A percentile compares a stretch with the other conserved stretches of the same genome.
Conservation (phyloP, 2,329 filamentous ascomycete genomes). For the Ceratocystis alfenasii region DNA sequence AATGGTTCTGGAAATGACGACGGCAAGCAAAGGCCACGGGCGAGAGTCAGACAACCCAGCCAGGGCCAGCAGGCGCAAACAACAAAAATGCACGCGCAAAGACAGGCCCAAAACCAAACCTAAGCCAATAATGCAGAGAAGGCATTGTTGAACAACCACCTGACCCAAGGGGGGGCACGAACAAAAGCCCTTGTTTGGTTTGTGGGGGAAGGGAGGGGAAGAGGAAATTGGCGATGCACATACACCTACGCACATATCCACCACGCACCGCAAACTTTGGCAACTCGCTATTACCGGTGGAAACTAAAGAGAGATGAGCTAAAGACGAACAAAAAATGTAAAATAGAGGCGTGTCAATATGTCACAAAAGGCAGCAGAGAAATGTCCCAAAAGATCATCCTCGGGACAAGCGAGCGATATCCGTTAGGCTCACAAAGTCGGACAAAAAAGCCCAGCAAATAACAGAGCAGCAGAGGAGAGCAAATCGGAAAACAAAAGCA, state of each 20-base stretch:
- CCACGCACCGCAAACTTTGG: background rate
- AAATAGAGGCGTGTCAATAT: too few species aligned
- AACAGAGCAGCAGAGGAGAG: too few species aligned
- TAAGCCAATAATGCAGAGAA: background rate
- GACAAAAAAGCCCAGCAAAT: too few species aligned
- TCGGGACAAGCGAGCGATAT: too few species aligned
- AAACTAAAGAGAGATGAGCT: background rate
- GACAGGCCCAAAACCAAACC: background rate
- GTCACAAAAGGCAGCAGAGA: too few species aligned
- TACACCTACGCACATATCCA: background rate
- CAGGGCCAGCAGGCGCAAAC: background rate
- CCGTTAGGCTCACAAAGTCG: too few species aligned
- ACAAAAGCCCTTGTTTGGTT: too few species aligned
- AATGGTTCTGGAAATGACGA: constrained; percentile 2
- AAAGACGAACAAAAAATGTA: too few species aligned
- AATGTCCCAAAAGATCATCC: too few species aligned
- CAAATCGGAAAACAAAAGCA: background rate
- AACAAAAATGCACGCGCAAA: background rate
- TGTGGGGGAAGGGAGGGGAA: too few species aligned
- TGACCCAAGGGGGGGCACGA: too few species aligned
- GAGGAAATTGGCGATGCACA: background rate
- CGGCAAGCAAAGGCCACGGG: background rate
- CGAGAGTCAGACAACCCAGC: background rate
- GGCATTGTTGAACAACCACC: background rate
- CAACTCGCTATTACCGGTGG: background rate